A percentile compares a stretch with the other conserved stretches of the same genome.
These are phyloP conservation scores for Euphrasia arctica DNA, from an alignment of 305 asterid species.

Conservation along the genomic window DNA sequence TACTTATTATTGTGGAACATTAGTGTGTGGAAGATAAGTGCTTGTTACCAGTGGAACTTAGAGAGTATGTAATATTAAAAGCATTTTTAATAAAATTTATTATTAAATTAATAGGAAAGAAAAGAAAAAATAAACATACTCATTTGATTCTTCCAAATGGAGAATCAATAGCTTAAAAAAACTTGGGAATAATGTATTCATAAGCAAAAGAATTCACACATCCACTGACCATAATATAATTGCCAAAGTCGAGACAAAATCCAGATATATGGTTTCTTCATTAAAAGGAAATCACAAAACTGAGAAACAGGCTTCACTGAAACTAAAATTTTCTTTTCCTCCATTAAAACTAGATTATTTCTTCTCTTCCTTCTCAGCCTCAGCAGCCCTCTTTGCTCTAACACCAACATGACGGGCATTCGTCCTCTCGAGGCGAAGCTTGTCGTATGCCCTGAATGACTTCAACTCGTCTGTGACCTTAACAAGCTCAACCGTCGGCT, in stretches of 20 bases:
- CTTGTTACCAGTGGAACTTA: too few relatives aligned
- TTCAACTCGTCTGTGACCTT: conserved; percentile 66
- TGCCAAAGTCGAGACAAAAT: not conserved
- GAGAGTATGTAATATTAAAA: too few relatives aligned
- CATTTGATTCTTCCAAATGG: too few relatives aligned
- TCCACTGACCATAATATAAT: too few relatives aligned
- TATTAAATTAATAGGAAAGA: too few relatives aligned
- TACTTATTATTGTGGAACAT: too few relatives aligned
- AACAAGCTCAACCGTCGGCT: conserved; percentile 1
- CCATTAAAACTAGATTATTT: conserved; percentile 33
- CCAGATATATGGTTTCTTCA: not conserved
- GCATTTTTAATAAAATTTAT: too few relatives aligned
- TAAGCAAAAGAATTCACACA: too few relatives aligned
- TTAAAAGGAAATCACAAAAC: not conserved
- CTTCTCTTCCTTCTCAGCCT: conserved; percentile 85
- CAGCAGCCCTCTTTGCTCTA: conserved; percentile 75
- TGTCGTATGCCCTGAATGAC: conserved; percentile 62
- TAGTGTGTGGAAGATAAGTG: too few relatives aligned
- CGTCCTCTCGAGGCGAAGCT: conserved; percentile 63
- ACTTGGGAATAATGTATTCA: too few relatives aligned
- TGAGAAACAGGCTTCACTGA: not conserved
- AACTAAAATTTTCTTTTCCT: not conserved
- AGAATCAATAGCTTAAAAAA: too few relatives aligned
- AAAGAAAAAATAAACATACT: too few relatives aligned
- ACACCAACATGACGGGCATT: conserved; percentile 62